Base-by-base conservation (phyloP, 306 rosid species). In the Dryas drummondii region DNA sequence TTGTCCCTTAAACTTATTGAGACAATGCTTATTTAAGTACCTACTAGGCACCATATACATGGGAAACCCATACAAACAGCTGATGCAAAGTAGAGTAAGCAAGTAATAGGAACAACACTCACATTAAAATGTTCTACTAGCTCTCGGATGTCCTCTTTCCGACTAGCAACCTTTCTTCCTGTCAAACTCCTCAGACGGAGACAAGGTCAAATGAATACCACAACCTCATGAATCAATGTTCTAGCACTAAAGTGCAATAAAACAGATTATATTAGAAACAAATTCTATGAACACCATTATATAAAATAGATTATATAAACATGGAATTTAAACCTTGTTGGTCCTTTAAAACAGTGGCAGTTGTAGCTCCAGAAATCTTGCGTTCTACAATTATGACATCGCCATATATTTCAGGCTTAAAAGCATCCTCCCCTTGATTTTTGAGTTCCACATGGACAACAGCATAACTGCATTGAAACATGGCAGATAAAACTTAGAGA, bases 361-460 rank as follows among this genome's bases (percentile, higher is more conserved):
- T 82, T 14, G 91, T 40, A 60, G 91, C 76, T 76, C 84, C 96
- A 53, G 91, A 80, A 71, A 94, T 87, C 84, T 86, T 85, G 49
- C 97, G 92, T 70, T 94, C 97, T 55, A 94, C 76, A 68, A 71
- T 86, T 74, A 94, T 90, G 70, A 71, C 76, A 68, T 82, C 84
- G 9, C 98, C 97, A 74, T 84, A 94, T 73, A 83, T 52, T 69
- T 85, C 87, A 41, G 86, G 91, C 90, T 90, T 94, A 62, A 94
- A 91, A 80, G 98, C 96, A 85, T 90, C 97, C 65, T 87, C 97
- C 57, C 98, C 98, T 78, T 82, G 85, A 80, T 91, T 94, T 77
- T 84, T 86, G 64, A 94, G 78, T 75, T 88, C 97, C 41, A 94
- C 96, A 44, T 79, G 89, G 79, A 94, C 83, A 61, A 87, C 75